phyloP scores from a whole-genome alignment of 2,329 filamentous ascomycete species.

The Beauveria sp. region DNA sequence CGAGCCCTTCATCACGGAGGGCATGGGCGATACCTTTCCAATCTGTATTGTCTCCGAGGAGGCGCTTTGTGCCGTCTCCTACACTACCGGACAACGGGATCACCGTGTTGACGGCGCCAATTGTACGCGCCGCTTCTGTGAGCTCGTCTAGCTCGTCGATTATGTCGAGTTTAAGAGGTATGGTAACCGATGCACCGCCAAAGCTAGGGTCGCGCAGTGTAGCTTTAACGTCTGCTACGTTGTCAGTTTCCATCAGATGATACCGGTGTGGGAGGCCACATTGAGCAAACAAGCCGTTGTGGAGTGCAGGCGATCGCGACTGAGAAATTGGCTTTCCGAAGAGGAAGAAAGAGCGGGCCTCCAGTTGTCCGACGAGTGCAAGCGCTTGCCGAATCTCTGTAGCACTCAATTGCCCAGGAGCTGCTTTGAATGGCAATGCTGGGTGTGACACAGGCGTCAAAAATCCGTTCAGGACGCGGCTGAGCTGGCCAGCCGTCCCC shows the following conservation, averaged over 20 bases:
- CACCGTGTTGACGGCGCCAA: constrained; percentile 94
- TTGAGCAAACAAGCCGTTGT: constrained; percentile 74
- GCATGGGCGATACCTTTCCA: constrained; percentile 87
- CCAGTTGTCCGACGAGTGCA: constrained; percentile 70
- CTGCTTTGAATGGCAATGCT: constrained; percentile 82
- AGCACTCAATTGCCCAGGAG: constrained; percentile 87
- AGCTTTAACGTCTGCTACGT: constrained; percentile 50
- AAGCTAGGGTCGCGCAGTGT: constrained; percentile 67
- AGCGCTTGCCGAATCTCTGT: constrained; percentile 77
- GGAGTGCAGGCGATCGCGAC: constrained; percentile 80
- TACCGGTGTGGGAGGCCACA: constrained; percentile 84
- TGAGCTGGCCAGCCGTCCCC: constrained; percentile 80
- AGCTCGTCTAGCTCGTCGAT: constrained; percentile 74
- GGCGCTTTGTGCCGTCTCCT: constrained; percentile 37
- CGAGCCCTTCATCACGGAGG: constrained; percentile 61
- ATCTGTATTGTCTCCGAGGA: constrained; percentile 90
- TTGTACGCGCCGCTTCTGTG: constrained; percentile 67
- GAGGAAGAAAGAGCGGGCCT: constrained; percentile 70
- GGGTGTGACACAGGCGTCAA: constrained; percentile 93
- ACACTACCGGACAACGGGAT: constrained; percentile 45
- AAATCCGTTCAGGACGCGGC: constrained; percentile 83
- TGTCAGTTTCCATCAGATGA: constrained; percentile 63
- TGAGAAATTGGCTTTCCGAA: constrained; percentile 79
- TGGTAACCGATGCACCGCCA: constrained; percentile 91
- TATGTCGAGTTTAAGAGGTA: constrained; percentile 86